Base-by-base conservation (phyloP, 345 rosid species). In the Eucalyptus leucophloia region DNA sequence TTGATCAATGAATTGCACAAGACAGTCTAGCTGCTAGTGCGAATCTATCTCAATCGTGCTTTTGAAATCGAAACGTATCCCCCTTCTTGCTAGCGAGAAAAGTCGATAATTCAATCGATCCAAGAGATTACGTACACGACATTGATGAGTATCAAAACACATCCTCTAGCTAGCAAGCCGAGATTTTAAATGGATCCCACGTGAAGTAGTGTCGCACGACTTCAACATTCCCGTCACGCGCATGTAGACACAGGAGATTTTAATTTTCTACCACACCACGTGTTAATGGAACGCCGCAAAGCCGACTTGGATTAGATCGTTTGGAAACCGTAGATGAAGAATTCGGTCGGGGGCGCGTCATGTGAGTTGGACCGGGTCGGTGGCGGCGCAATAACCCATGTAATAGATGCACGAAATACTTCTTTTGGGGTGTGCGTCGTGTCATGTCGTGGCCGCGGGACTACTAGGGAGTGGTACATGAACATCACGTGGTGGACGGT, bases 251-350 rank as follows among this genome's bases (percentile, higher is more conserved):
- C 3, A 9, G 2, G 81, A 34, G 81, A 34, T 34, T 69, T 34
- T 58, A 26, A 1, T 34, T 34, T 69, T 9, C 11, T 18, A 56
- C 24, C 12, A 18, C 23, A 9, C 12, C 42, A 3, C 2, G 1
- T 11, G 26, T 72, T 21, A 34, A 69, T 17, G 12, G 42, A 69
- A 69, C 21, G 1, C 15, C 10, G 3, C 37, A 30, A 65, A 67
- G 12, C 23, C 7, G 23, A 67, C 0, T n/a, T 0, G 14, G 32
- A 18, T 34, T 9, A 34, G 44, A 34, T 1, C 1, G 4, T 18
- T 69, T 2, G 7, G 2, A 9, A 69, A 34, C 7, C 21, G 45
- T 5, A 18, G 4, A 34, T 11, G 40, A 34, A 72, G 3, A 69
- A 69, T 72, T 11, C 44, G 15, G 44, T 19, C 26, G 0, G 14